Conservation (phyloP, 1,284 basidiomycete species). For the Apiotrichum brassicae region DNA sequence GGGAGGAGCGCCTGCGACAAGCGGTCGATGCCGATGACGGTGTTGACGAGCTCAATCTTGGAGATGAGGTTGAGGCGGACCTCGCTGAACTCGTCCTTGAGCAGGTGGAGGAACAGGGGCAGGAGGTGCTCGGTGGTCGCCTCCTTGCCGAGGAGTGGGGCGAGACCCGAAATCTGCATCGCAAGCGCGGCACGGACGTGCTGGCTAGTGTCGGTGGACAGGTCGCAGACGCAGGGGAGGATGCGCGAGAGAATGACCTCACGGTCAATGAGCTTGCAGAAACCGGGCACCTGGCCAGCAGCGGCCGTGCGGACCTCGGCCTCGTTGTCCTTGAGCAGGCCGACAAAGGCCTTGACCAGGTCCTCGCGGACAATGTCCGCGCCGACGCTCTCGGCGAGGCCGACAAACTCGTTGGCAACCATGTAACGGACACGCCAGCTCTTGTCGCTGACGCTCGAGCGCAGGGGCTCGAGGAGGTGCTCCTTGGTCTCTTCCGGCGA, state of each 20-base stretch:
- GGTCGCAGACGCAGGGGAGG: slow-evolving; percentile 92
- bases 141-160: slow-evolving; percentile 88
- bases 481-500: slow-evolving; percentile 82
- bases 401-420: slow-evolving; percentile 97
- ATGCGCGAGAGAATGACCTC: slow-evolving; percentile 90
- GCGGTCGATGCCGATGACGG: slow-evolving; percentile 95
- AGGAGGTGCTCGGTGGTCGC: slow-evolving; percentile 95
- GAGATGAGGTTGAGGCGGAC: slow-evolving; percentile 98
- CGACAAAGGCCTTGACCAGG: slow-evolving; percentile 86
- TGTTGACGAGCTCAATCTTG: slow-evolving; percentile 94
- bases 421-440: slow-evolving; percentile 99
- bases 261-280: slow-evolving; percentile 88
- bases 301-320: slow-evolving; percentile 97
- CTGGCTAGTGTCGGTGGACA: slow-evolving; percentile 89
- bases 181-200: slow-evolving; percentile 96
- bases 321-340: slow-evolving; percentile 95
- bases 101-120: slow-evolving; percentile 88
- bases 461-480: slow-evolving; percentile 80
- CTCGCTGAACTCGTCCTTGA: slow-evolving; percentile 99
- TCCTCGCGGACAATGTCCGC: slow-evolving; percentile 89
- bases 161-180: slow-evolving; percentile 95
- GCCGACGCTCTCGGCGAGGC: slow-evolving; percentile 82
- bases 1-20: slow-evolving; percentile 93
- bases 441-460: slow-evolving; percentile 84
- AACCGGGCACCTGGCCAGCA: slow-evolving; percentile 93